These are phyloP conservation scores for Daldinia concentrica DNA, from an alignment of 495 filamentous ascomycete genomes.

Conservation along the genomic window DNA sequence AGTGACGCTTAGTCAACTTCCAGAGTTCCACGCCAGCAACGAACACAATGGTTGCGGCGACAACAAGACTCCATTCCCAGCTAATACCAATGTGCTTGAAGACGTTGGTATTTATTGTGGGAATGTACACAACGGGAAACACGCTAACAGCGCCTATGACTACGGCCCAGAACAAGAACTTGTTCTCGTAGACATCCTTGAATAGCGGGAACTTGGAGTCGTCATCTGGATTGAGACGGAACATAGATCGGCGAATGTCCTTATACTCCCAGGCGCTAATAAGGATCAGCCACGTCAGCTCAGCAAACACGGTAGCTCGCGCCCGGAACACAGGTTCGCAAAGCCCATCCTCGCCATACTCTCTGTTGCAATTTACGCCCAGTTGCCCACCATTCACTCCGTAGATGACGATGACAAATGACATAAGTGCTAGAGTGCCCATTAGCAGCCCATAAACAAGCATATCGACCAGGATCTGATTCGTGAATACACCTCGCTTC, in stretches of 20 bases:
- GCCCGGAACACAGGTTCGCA: slow-evolving; percentile 78
- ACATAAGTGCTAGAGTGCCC: slow-evolving; percentile 70
- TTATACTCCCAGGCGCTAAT: slow-evolving; percentile 82
- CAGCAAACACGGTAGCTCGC: slow-evolving; percentile 78
- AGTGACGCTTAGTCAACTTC: slow-evolving; percentile 69
- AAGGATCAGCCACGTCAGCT: slow-evolving; percentile 76
- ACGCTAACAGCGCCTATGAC: slow-evolving; percentile 71
- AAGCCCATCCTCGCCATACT: slow-evolving; percentile 51
- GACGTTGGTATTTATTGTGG: slow-evolving; percentile 70
- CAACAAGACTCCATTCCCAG: slow-evolving; percentile 76
- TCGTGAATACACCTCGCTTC: slow-evolving; percentile 73
- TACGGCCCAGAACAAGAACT: slow-evolving; percentile 79
- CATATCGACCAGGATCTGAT: slow-evolving; percentile 76
- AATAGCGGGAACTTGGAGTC: slow-evolving; percentile 63
- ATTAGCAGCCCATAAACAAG: slow-evolving; percentile 76
- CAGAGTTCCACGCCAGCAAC: slow-evolving; percentile 71
- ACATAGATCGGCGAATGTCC: slow-evolving; percentile 72
- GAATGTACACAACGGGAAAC: slow-evolving; percentile 79
- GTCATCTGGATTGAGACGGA: slow-evolving; percentile 70
- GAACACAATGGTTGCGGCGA: slow-evolving; percentile 68
- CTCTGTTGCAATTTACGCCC: slow-evolving; percentile 72
- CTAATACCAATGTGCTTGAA: slow-evolving; percentile 79
- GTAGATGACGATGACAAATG: slow-evolving; percentile 76
- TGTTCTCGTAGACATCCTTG: slow-evolving; percentile 73
- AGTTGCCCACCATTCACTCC: slow-evolving; percentile 65